Evolutionary conservation across 495 filamentous ascomycete genomes (phyloP).

Genomic region (Durotheca rogersii): DNA sequence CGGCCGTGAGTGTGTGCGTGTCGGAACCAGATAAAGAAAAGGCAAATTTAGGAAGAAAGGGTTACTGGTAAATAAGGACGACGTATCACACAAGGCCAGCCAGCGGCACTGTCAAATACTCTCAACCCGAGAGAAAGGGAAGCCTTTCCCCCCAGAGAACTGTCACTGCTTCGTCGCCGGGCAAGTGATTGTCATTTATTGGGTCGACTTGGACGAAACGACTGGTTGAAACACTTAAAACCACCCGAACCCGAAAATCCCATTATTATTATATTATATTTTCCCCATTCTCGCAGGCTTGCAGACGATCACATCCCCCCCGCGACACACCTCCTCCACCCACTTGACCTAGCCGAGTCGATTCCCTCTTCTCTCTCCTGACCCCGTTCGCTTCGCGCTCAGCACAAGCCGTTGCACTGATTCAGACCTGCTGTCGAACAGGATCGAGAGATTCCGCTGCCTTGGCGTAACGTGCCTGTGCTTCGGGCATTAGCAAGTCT

Average conservation of each 20-base stretch:
- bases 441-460: slow-evolving; percentile 28
- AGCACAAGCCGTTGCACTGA: slow-evolving; percentile 35
- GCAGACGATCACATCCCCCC: too few relatives aligned
- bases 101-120: slow-evolving; percentile 12
- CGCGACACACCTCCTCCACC: slow-evolving; percentile 25
- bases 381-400: slow-evolving; percentile 20
- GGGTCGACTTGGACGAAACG: slow-evolving; percentile 4
- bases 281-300: too few relatives aligned
- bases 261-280: too few relatives aligned
- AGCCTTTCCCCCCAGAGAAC: too few relatives aligned
- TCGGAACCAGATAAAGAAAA: slow-evolving; percentile 25
- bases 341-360: slow-evolving; percentile 19
- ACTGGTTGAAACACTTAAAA: slow-evolving; percentile 4
- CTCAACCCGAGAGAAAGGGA: slow-evolving; percentile 8
- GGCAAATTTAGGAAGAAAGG: slow-evolving; percentile 21
- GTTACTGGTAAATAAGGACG: slow-evolving; percentile 13
- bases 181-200: slow-evolving; percentile 5
- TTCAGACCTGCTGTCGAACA: slow-evolving; percentile 35
- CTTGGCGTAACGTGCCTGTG: slow-evolving; percentile 34
- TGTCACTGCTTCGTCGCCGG: background rate
- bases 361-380: too few relatives aligned
- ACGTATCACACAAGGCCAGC: slow-evolving; percentile 5
- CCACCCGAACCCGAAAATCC: slow-evolving; percentile 2
- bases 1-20: slow-evolving; percentile 18
- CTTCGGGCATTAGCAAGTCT: slow-evolving; percentile 30